Percentiles rank a stretch among this genome's conserved stretches.
Conservation (phyloP, 139 green algal genomes). For the Coelastrella sp. region DNA sequence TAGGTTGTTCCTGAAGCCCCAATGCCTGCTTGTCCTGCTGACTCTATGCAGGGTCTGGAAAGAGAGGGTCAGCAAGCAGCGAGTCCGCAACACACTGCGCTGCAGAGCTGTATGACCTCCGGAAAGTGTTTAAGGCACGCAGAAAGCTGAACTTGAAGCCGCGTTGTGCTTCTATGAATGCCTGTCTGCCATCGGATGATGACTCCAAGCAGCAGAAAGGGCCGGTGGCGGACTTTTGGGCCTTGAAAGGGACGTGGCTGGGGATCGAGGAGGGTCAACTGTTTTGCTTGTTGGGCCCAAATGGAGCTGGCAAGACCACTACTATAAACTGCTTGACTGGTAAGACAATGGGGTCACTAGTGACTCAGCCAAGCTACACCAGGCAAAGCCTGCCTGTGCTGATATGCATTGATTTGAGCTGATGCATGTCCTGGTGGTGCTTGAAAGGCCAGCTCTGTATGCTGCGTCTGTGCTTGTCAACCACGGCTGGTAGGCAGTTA, state of each 20-base stretch:
- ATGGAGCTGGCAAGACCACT: conserved; percentile 89
- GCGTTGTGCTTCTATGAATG: background rate
- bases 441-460: too few relatives aligned
- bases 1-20: too few relatives aligned
- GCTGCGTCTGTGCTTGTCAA: too few relatives aligned
- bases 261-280: conserved; percentile 80
- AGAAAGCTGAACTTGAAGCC: background rate
- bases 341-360: background rate
- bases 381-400: too few relatives aligned
- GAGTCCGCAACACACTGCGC: conserved; percentile 58
- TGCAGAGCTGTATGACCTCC: conserved; percentile 89
- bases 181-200: background rate
- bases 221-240: conserved; percentile 73
- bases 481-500: too few relatives aligned
- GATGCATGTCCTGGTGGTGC: too few relatives aligned
- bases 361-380: too few relatives aligned
- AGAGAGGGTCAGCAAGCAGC: too few relatives aligned
- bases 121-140: conserved; percentile 56
- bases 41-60: too few relatives aligned
- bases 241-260: conserved; percentile 89
- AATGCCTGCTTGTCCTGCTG: too few relatives aligned
- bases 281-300: conserved; percentile 88
- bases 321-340: conserved; percentile 93
- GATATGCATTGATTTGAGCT: too few relatives aligned
- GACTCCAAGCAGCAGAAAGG: background rate